These are phyloP conservation scores for Zopfochytrium polystomum DNA, from an alignment of 371 early-diverging fungal genomes.

Conservation along the genomic window DNA sequence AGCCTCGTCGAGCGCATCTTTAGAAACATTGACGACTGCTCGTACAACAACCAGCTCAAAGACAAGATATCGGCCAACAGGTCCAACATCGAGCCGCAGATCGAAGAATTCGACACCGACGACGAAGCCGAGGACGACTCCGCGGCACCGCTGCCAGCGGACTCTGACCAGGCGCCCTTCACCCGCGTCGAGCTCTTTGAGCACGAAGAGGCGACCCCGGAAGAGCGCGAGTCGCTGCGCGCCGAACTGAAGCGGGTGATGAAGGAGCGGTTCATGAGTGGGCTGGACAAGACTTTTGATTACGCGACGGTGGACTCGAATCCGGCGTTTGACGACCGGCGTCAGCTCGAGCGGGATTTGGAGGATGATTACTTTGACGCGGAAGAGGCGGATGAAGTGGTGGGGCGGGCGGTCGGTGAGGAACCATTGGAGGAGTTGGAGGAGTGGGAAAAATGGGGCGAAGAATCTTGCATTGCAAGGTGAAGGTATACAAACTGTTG, in stretches of 20 bases:
- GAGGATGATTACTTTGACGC: constrained; percentile 32
- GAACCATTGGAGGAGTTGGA: not conserved
- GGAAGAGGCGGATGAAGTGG: constrained; percentile 10
- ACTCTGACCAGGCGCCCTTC: not conserved
- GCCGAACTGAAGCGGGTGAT: constrained; percentile 22
- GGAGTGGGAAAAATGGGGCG: not conserved
- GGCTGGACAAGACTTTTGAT: constrained; percentile 20
- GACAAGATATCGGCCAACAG: not conserved
- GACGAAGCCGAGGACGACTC: constrained; percentile 22
- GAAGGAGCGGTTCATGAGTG: constrained; percentile 26
- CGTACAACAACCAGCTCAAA: not conserved
- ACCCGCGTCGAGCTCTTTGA: not conserved
- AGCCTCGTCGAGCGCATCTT: constrained; percentile 25
- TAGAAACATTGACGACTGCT: constrained; percentile 20
- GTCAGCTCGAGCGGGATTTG: constrained; percentile 12
- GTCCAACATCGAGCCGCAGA: constrained; percentile 9
- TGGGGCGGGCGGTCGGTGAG: not conserved
- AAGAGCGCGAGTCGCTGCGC: constrained; percentile 13
- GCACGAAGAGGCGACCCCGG: not conserved
- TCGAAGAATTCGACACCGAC: constrained; percentile 26
- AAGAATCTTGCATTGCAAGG: no score
- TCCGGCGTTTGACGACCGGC: constrained; percentile 23
- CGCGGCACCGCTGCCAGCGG: not conserved
- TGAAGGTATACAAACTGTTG: no score
- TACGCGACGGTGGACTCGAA: constrained; percentile 20